Evolutionary conservation across 495 filamentous ascomycete species (phyloP), one percentile per base, ranked within the genome.

Genomic region (Baudoinia panamericana): DNA sequence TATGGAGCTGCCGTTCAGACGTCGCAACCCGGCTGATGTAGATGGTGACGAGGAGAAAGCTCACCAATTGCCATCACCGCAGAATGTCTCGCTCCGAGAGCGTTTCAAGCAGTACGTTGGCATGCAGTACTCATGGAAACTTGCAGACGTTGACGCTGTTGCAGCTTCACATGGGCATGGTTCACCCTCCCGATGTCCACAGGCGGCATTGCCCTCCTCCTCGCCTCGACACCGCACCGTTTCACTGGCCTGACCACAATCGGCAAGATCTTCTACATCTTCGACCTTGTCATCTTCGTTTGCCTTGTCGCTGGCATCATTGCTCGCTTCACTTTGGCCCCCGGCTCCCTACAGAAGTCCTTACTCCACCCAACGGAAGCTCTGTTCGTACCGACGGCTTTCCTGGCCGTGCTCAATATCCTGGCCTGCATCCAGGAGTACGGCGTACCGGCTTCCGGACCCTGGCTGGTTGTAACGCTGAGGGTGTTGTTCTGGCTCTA

Each of bases 251-350:
- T 57, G 15, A 31, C 35, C 9, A 47, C 47, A 56, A 47, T 58
- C 56, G 36, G 55, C 38, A 45, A 53, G 42, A 43, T 65, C 56
- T 34, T 67, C 50, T 54, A 59, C 51, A 48, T 70, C 45, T 21
- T 64, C 58, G 32, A 65, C 4, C 50, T 75, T 12, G 70, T 67
- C 4, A 71, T 79, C 38, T 75, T 77, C 47, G 54, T 67, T 11
- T 48, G 75, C 48, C 60, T 63, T 34, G 61, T 57, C 20, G 67
- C 64, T 5, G 37, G 68, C 18, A 74, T 72, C 11, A 64, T 60
- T 5, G 60, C 59, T 37, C 55, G 55, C 9, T 56, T 57, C 33
- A 25, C 43, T 19, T 15, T 19, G 15, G 27, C 38, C 17, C 45
- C 37, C 8, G 19, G 27, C 0, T 24, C 31, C 0, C 17, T 55